Percentiles rank a stretch among this genome's conserved stretches.
Conservation (phyloP, 305 asterid species). For the Striga hermonthica region DNA sequence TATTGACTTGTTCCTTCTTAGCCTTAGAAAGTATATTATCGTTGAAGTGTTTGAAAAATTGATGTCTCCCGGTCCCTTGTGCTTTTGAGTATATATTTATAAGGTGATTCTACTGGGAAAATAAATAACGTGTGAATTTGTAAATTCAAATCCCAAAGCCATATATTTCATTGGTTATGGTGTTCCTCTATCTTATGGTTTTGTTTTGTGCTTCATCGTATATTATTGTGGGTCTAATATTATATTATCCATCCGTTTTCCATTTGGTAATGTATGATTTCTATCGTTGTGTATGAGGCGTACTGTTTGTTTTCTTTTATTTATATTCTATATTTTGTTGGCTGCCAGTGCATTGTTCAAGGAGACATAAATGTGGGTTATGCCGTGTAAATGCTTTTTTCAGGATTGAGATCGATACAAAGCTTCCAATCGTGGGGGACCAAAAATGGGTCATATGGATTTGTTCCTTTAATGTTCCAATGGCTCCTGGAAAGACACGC, state of each 20-base stretch:
- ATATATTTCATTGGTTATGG: too few relatives aligned
- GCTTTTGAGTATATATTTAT: too few relatives aligned
- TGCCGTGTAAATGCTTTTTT: slow-evolving; percentile 13
- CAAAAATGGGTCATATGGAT: slow-evolving; percentile 99
- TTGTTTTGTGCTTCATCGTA: background rate
- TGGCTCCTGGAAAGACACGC: slow-evolving; percentile 99
- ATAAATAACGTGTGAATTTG: too few relatives aligned
- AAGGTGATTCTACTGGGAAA: too few relatives aligned
- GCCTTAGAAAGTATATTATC: too few relatives aligned
- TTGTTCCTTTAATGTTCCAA: slow-evolving; percentile 94
- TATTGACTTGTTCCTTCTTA: too few relatives aligned
- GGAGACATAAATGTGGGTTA: background rate
- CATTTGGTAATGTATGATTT: background rate
- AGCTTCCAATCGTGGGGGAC: slow-evolving; percentile 82
- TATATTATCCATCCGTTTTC: background rate
- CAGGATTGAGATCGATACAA: slow-evolving; percentile 94
- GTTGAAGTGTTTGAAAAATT: too few relatives aligned
- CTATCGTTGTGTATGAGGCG: background rate
- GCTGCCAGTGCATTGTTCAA: background rate
- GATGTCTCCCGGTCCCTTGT: too few relatives aligned
- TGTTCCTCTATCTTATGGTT: background rate
- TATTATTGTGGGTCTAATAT: background rate
- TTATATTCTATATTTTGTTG: background rate
- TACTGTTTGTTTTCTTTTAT: background rate
- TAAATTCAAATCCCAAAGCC: too few relatives aligned